Evolutionary conservation across 345 rosid genomes (phyloP), one percentile per base, ranked within the genome.

Genomic region (Aegle marmelos): DNA sequence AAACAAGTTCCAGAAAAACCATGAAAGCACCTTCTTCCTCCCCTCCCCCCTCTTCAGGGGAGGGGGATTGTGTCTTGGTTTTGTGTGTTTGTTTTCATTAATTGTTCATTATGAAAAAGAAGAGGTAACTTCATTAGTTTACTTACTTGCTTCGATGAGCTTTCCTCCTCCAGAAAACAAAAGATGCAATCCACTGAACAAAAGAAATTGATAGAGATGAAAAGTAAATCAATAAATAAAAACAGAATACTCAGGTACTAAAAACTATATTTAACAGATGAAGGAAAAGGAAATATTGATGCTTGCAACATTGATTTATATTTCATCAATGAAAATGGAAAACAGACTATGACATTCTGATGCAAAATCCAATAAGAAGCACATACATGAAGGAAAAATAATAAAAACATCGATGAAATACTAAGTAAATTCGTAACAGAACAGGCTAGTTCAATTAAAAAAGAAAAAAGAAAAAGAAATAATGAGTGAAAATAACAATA

Each of bases 61-160:
- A 10, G 5, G 50, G 14, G 50, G 50, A 11, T 41, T 11, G 14
- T 2, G 4, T 41, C 10, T 41, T 41, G 48, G 48, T 41, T n/a
- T n/a, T 41, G 16, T 41, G 50, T 27, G 4, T 11, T 11, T 37
- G 6, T 39, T 67, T 36, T 3, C 5, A 27, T 16, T 10, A 10
- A 71, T 17, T 74, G 28, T 61, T 41, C 2, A 28, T 4, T 33
- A 25, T 50, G 57, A 60, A 48, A 45, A 22, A 9, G 53, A 74
- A 10, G 37, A 72, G 22, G 37, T 16, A 25, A 74, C 16, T 24
- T 4, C 11, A 75, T n/a, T 22, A 25, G 22, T 31, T 17, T 62
- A 88, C 99, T 92, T 88, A 97, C 99, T 90, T 91, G 98, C 89
- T 91, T 81, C 88, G 90, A 60, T 75, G 89, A 79, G 97, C 97